phyloP scores from a whole-genome alignment of 768 basidiomycete genomes.

The Pleurotus eryngii region DNA sequence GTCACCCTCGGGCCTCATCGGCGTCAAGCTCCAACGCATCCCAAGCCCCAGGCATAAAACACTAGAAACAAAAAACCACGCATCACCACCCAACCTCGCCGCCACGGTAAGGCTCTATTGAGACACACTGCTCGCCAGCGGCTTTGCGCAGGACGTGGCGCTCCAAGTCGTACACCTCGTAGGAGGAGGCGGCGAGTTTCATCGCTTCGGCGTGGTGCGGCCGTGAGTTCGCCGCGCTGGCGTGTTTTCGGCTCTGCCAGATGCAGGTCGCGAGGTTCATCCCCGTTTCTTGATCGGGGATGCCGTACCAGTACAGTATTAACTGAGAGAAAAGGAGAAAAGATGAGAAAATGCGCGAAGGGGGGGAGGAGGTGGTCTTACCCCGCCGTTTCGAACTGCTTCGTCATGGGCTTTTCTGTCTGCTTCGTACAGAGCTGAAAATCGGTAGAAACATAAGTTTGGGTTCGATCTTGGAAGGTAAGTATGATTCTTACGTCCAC shows the following conservation, averaged over 20 bases:
- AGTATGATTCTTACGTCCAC: constrained; percentile 44
- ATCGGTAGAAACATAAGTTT: not conserved
- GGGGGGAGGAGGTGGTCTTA: constrained; percentile 31
- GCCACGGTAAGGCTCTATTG: constrained; percentile 56
- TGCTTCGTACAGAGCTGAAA: constrained; percentile 75
- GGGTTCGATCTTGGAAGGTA: not conserved
- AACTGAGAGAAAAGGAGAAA: constrained; percentile 38
- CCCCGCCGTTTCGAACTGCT: constrained; percentile 83
- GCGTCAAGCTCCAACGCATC: no score
- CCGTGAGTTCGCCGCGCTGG: constrained; percentile 72
- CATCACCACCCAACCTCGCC: constrained; percentile 71
- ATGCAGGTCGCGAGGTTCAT: constrained; percentile 94
- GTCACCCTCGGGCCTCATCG: no score
- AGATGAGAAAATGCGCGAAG: not conserved
- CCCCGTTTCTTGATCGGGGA: constrained; percentile 70
- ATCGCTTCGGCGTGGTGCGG: constrained; percentile 84
- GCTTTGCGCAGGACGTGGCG: constrained; percentile 71
- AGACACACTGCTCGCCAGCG: constrained; percentile 52
- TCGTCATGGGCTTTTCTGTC: constrained; percentile 91
- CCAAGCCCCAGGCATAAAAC: not conserved
- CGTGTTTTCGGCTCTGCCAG: constrained; percentile 88
- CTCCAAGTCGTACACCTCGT: constrained; percentile 77
- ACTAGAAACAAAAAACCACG: not conserved
- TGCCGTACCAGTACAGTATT: constrained; percentile 93
- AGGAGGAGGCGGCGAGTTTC: constrained; percentile 71